Conservation (phyloP, 768 basidiomycete species). For the Suillus americanus region DNA sequence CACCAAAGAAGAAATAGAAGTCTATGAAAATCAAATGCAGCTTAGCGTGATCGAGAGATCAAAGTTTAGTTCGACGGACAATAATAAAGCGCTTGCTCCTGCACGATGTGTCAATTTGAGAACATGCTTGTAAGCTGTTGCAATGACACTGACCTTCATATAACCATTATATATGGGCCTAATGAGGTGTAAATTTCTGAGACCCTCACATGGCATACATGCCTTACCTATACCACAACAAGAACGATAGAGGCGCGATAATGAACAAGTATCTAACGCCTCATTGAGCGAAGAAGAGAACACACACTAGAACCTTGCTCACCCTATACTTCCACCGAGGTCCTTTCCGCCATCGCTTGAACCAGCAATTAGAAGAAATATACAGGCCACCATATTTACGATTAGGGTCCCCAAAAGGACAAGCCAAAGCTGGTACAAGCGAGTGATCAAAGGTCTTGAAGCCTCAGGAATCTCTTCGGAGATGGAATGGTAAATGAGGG, state of each 20-base stretch:
- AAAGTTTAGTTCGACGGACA: slow-evolving; percentile 52
- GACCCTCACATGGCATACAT: slow-evolving; percentile 8
- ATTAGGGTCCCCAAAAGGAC: slow-evolving; percentile 79
- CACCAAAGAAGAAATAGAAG: slow-evolving; percentile 94
- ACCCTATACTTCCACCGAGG: slow-evolving; percentile 83
- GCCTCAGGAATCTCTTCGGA: slow-evolving; percentile 84
- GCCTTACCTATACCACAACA: slow-evolving; percentile 91
- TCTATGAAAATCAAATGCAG: slow-evolving; percentile 47
- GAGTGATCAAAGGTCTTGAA: slow-evolving; percentile 75
- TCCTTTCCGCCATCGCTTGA: slow-evolving; percentile 74
- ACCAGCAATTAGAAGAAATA: slow-evolving; percentile 81
- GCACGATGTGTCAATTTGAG: slow-evolving; percentile 21
- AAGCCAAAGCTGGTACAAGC: slow-evolving; percentile 93
- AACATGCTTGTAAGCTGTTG: slow-evolving; percentile 24
- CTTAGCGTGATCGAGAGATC: slow-evolving; percentile 17
- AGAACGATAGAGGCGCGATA: slow-evolving; percentile 78
- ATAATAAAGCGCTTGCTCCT: slow-evolving; percentile 94
- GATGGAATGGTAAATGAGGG: slow-evolving; percentile 93
- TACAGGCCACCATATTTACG: slow-evolving; percentile 88
- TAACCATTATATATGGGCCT: slow-evolving; percentile 97
- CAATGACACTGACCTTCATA: slow-evolving; percentile 70
- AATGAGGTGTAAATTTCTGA: slow-evolving; percentile 12
- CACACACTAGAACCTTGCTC: slow-evolving; percentile 22
- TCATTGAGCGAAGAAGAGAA: slow-evolving; percentile 1
- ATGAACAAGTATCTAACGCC: slow-evolving; percentile 68